Evolutionary conservation across 1,139 yeast genomes (phyloP).

Genomic region (Lodderomyces beijingensis): DNA sequence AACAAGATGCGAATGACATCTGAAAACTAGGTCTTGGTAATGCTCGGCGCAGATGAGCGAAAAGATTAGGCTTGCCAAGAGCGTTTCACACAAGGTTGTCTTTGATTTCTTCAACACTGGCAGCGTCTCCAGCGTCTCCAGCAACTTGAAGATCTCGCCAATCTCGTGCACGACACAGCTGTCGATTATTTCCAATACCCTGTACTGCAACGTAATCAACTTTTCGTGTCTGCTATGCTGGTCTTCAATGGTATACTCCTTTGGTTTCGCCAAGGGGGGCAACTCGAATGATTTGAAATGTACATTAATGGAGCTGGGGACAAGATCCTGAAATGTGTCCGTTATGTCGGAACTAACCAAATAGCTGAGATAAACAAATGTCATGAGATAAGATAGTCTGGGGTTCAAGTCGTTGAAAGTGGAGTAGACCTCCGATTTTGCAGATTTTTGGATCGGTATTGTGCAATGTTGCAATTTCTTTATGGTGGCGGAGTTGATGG

Average conservation of each 20-base stretch:
- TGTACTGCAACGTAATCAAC: constrained; percentile 8
- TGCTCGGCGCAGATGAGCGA: not conserved
- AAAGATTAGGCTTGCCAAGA: constrained; percentile 3
- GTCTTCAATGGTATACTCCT: constrained; percentile 11
- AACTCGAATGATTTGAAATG: constrained; percentile 17
- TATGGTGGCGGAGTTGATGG: not conserved
- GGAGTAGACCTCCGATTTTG: constrained; percentile 5
- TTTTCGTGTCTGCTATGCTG: constrained; percentile 1
- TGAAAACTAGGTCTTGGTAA: not conserved
- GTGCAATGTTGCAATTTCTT: not conserved
- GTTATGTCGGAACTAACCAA: constrained; percentile 17
- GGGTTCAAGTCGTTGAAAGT: constrained; percentile 21
- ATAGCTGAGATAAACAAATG: constrained; percentile 16
- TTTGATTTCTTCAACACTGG: not conserved
- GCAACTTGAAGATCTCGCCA: not conserved
- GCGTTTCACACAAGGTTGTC: not conserved
- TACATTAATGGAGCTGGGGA: constrained; percentile 16
- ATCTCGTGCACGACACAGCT: constrained; percentile 1
- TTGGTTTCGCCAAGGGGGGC: constrained; percentile 29
- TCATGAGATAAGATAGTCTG: constrained; percentile 21
- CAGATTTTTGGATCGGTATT: constrained; percentile 1
- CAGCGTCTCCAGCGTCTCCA: too few relatives aligned
- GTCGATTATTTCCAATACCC: constrained; percentile 8
- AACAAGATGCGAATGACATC: constrained; percentile 2
- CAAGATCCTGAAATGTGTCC: constrained; percentile 9